phyloP scores from a whole-genome alignment of 2,329 filamentous ascomycete species.

The Aspergillus unguis region DNA sequence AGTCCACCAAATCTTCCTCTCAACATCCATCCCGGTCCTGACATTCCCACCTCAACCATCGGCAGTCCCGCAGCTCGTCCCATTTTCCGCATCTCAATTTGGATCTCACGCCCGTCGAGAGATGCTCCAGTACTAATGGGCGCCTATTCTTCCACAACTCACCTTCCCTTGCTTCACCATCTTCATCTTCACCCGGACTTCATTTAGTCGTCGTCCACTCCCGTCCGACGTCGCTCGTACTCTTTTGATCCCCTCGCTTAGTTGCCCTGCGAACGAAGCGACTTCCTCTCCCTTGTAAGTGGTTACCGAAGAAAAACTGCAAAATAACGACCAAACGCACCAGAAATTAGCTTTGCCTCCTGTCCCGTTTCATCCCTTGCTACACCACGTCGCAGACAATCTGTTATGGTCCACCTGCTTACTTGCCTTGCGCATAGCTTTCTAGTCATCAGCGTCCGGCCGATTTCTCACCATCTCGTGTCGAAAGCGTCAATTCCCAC shows the following conservation, averaged over 20 bases:
- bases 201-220: slow-evolving; percentile 18
- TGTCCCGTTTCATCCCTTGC: slow-evolving; percentile 9
- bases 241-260: slow-evolving; percentile 11
- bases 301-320: background rate
- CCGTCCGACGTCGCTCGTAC: slow-evolving; percentile 17
- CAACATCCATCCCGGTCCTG: slow-evolving; percentile 8
- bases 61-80: background rate
- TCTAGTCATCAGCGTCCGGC: slow-evolving; percentile 19
- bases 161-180: slow-evolving; percentile 24
- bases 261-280: background rate
- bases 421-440: slow-evolving; percentile 19
- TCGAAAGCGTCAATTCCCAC: slow-evolving; percentile 13
- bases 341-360: background rate
- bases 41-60: slow-evolving; percentile 1
- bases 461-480: slow-evolving; percentile 13
- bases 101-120: slow-evolving; percentile 13
- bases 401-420: slow-evolving; percentile 18
- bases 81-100: slow-evolving; percentile 2
- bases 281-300: slow-evolving; percentile 9
- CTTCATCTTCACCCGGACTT: slow-evolving; percentile 19
- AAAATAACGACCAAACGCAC: slow-evolving; percentile 1
- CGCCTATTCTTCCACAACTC: slow-evolving; percentile 19
- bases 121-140: slow-evolving; percentile 22
- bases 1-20: slow-evolving; percentile 15
- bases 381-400: slow-evolving; percentile 5